Conservation (phyloP, 106 monocot genomes). For the Dioscorea dumetorum region DNA sequence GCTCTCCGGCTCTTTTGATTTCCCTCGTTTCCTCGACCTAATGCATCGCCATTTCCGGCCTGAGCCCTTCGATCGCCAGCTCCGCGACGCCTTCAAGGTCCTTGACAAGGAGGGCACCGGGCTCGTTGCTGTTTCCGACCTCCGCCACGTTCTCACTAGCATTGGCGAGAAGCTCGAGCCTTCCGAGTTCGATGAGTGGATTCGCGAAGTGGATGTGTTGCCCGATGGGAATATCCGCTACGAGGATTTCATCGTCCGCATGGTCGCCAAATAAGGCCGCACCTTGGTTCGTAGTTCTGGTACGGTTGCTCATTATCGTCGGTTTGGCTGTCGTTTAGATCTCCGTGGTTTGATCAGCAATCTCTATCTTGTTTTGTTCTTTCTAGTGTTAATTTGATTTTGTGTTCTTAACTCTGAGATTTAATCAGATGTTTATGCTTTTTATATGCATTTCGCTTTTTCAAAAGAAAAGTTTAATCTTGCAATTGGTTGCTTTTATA, state of each 20-base stretch:
- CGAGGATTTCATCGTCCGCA: conserved; percentile 91
- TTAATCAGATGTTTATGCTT: no score
- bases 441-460: no score
- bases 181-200: conserved; percentile 95
- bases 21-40: conserved; percentile 87
- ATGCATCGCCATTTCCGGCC: conserved; percentile 64
- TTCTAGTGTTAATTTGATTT: no score
- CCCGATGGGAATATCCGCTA: conserved; percentile 74
- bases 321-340: no score
- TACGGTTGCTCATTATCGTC: no score
- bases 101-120: conserved; percentile 92
- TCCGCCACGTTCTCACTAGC: conserved; percentile 78
- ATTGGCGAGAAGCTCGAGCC: conserved; percentile 95
- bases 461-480: no score
- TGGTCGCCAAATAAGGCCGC: conserved; percentile 67
- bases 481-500: no score
- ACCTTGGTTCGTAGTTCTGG: no score
- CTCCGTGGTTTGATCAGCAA: no score
- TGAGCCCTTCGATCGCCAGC: conserved; percentile 86
- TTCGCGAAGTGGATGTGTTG: conserved; percentile 85
- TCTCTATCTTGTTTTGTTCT: no score
- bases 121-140: conserved; percentile 58
- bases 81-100: conserved; percentile 87
- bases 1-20: conserved; percentile 75
- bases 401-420: no score